Percentiles rank a stretch among this genome's conserved stretches.
These are phyloP conservation scores for Trichosanthes cucumerina DNA, from an alignment of 306 rosid species.

Conservation along the genomic window DNA sequence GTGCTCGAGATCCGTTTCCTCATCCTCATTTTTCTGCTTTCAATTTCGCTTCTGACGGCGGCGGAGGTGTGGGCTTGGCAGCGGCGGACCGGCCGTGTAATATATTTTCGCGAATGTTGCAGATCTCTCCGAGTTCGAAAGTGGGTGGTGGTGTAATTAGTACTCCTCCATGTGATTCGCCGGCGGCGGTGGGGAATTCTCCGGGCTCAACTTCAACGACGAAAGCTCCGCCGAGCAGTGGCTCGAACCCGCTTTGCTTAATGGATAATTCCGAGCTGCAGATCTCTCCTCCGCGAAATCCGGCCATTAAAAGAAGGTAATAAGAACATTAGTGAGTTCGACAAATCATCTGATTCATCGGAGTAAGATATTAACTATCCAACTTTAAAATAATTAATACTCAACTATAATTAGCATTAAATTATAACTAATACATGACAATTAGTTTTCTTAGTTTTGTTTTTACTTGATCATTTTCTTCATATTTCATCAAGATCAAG, in stretches of 20 bases:
- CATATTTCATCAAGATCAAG: background rate
- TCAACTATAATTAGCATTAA: background rate
- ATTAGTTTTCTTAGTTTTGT: background rate
- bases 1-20: conserved; percentile 61
- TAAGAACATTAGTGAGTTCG: background rate
- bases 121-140: conserved; percentile 70
- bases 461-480: background rate
- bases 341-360: too few species aligned
- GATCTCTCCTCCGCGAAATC: conserved; percentile 89
- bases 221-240: background rate
- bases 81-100: conserved; percentile 26
- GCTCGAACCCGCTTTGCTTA: conserved; percentile 30
- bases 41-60: conserved; percentile 4
- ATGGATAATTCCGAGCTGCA: conserved; percentile 39
- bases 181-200: background rate
- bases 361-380: background rate
- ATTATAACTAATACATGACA: background rate
- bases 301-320: conserved; percentile 73
- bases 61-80: background rate
- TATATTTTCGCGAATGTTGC: conserved; percentile 71
- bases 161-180: background rate
- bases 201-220: background rate
- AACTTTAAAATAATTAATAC: background rate
- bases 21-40: conserved; percentile 20
- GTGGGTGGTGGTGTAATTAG: conserved; percentile 4